Conservation (phyloP, 441 rosid genomes). For the Pelargonium citronellum region DNA sequence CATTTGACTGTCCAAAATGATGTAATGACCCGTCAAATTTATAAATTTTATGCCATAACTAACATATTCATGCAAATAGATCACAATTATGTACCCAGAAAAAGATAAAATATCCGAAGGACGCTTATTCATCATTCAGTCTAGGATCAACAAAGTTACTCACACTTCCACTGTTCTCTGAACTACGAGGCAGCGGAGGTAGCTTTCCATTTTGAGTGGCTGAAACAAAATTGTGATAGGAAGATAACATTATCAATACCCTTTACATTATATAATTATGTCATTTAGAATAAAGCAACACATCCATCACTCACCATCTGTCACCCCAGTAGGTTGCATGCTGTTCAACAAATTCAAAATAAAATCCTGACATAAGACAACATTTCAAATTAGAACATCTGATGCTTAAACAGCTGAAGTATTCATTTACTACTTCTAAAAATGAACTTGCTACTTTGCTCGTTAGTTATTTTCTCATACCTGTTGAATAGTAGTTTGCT, state of each 20-base stretch:
- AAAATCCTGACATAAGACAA: conserved; percentile 54
- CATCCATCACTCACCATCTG: conserved; percentile 53
- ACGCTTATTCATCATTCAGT: not conserved
- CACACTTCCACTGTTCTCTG: conserved; percentile 77
- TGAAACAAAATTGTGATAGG: conserved; percentile 31
- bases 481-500: conserved; percentile 88
- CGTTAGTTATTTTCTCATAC: conserved; percentile 32
- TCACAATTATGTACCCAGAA: not conserved
- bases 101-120: not conserved
- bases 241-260: conserved; percentile 13
- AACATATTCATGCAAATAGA: not conserved
- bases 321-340: conserved; percentile 52
- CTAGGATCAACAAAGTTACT: conserved; percentile 20
- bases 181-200: conserved; percentile 59
- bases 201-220: conserved; percentile 78
- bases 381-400: conserved; percentile 16
- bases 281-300: conserved; percentile 7
- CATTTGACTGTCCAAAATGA: not conserved
- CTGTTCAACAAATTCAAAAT: conserved; percentile 54
- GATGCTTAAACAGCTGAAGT: not conserved
- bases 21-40: not conserved
- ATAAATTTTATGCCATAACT: not conserved
- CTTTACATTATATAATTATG: conserved; percentile 6
- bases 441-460: not conserved
- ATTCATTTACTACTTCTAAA: not conserved